Evolutionary conservation across 2,329 filamentous ascomycete species (phyloP).

Genomic region (Xylariaceae sp.): DNA sequence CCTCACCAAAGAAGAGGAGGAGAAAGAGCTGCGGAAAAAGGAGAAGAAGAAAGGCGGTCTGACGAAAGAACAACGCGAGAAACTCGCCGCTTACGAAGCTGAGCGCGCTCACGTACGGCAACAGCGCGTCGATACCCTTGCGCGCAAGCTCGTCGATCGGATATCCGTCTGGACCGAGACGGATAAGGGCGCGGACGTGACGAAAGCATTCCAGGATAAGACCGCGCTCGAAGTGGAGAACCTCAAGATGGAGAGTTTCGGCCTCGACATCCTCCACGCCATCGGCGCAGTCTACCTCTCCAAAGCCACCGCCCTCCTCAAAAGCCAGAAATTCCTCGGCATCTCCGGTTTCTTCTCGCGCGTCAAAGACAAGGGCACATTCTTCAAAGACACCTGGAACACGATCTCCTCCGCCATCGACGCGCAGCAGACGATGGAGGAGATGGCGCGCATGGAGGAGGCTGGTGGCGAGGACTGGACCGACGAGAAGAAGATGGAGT

Average conservation of each 20-base stretch:
- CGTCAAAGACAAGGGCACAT: conserved; percentile 91
- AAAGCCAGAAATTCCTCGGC: conserved; percentile 94
- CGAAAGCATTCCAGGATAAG: conserved; percentile 87
- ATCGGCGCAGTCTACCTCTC: conserved; percentile 87
- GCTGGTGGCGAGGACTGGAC: conserved; percentile 96
- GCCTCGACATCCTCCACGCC: conserved; percentile 90
- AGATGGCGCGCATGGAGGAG: conserved; percentile 96
- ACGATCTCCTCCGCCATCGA: conserved; percentile 96
- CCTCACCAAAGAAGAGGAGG: conserved; percentile 64
- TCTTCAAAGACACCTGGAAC: conserved; percentile 98
- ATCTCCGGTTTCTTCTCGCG: conserved; percentile 92
- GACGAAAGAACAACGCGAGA: conserved; percentile 88
- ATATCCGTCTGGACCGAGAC: conserved; percentile 97
- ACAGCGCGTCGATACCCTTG: conserved; percentile 81
- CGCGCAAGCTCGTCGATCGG: conserved; percentile 81
- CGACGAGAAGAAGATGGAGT: conserved; percentile 93
- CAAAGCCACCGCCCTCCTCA: conserved; percentile 83
- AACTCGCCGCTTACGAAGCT: conserved; percentile 80
- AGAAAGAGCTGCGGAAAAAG: conserved; percentile 72
- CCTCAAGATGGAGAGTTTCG: conserved; percentile 98
- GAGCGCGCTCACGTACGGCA: conserved; percentile 81
- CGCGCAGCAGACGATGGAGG: conserved; percentile 97
- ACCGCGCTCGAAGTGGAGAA: conserved; percentile 93
- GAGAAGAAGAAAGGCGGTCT: conserved; percentile 82
- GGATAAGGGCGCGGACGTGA: conserved; percentile 82